phyloP scores from a whole-genome alignment of 495 filamentous ascomycete genomes.

The Penicillium salamii region DNA sequence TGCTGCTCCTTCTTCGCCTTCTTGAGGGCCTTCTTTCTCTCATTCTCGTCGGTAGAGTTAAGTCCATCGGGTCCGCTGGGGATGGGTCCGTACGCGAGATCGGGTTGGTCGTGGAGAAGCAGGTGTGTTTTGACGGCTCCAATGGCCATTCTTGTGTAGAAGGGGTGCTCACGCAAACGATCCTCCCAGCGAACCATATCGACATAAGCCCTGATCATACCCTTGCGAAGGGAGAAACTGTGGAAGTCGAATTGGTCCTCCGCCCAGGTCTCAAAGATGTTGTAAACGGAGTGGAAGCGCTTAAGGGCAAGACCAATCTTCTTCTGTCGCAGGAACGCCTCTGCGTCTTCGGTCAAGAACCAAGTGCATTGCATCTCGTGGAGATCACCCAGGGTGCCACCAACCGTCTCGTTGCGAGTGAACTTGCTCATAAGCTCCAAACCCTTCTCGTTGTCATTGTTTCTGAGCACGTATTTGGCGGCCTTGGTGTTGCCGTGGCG shows the following conservation, averaged over 20 bases:
- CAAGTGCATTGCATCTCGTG: conserved; percentile 99
- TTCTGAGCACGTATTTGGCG: conserved; percentile 94
- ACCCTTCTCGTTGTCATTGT: conserved; percentile 82
- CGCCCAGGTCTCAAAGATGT: conserved; percentile 95
- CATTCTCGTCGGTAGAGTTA: conserved; percentile 58
- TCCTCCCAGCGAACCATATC: conserved; percentile 98
- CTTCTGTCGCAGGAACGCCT: conserved; percentile 80
- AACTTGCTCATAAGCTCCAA: conserved; percentile 91
- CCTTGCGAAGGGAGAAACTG: conserved; percentile 91
- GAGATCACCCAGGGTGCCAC: conserved; percentile 85
- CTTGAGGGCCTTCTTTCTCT: conserved; percentile 90
- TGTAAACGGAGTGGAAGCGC: conserved; percentile 77
- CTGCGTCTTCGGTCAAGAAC: conserved; percentile 93
- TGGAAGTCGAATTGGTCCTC: conserved; percentile 99
- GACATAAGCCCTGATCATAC: conserved; percentile 90
- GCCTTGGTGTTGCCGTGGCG: conserved; percentile 98
- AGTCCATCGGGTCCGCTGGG: conserved; percentile 55
- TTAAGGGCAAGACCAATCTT: conserved; percentile 86
- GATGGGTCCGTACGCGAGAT: conserved; percentile 54
- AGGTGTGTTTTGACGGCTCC: conserved; percentile 79
- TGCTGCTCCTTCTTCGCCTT: conserved; percentile 93
- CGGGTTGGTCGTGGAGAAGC: conserved; percentile 72
- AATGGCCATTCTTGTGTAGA: conserved; percentile 84
- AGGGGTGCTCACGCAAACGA: conserved; percentile 82
- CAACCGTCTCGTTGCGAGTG: conserved; percentile 83